phyloP scores from a whole-genome alignment of 1,284 basidiomycete species.

The Mycosarcoma mackinlayi region DNA sequence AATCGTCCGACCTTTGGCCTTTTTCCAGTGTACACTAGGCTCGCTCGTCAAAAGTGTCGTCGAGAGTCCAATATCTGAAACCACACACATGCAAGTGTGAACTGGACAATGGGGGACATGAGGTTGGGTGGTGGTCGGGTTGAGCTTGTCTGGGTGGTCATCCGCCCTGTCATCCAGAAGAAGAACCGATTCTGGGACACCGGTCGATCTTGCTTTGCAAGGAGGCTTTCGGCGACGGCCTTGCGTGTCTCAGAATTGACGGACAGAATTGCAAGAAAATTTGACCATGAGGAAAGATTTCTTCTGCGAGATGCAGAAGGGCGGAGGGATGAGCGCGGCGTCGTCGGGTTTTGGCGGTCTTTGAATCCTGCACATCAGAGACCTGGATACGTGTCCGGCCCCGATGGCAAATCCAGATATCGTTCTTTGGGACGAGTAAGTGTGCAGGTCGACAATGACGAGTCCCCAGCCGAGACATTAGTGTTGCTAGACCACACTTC shows the following conservation, averaged over 20 bases:
- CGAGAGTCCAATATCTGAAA: background rate
- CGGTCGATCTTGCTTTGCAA: slow-evolving; percentile 1
- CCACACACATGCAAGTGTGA: background rate
- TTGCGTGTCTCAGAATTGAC: background rate
- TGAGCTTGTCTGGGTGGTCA: background rate
- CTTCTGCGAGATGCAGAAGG: no score
- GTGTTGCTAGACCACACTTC: background rate
- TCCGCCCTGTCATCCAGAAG: background rate
- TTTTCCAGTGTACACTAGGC: no score
- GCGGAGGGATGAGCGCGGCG: background rate
- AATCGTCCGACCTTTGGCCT: no score
- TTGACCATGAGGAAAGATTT: no score
- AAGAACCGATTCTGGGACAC: background rate
- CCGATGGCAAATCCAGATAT: background rate
- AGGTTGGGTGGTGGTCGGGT: no score
- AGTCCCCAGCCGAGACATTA: slow-evolving; percentile 7
- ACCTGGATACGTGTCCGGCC: slow-evolving; percentile 7
- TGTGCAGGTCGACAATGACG: no score
- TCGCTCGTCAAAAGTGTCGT: no score
- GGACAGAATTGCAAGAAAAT: background rate
- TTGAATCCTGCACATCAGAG: slow-evolving; percentile 1
- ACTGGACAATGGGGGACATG: background rate
- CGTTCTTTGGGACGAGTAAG: no score
- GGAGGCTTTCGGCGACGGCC: background rate
- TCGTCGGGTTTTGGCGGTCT: background rate